These are phyloP conservation scores for Corchorus olitorius DNA, from an alignment of 345 rosid genomes.

Conservation along the genomic window DNA sequence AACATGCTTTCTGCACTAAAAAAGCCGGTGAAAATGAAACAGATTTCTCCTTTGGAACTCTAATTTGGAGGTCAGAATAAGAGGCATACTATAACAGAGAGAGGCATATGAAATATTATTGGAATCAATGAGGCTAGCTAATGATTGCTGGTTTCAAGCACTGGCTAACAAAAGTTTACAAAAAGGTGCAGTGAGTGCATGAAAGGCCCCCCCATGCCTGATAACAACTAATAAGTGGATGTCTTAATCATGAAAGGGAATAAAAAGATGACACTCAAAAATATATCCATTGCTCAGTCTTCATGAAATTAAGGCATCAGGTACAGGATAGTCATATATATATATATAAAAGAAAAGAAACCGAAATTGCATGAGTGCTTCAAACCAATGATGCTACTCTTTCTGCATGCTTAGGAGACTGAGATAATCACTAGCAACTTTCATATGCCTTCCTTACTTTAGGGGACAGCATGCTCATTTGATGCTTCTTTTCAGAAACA, in stretches of 20 bases:
- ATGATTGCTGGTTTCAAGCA: not conserved
- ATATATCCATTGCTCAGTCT: not conserved
- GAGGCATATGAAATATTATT: not conserved
- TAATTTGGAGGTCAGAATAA: not conserved
- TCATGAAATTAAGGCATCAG: slow-evolving; percentile 5
- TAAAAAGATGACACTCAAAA: not conserved
- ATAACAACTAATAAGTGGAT: slow-evolving; percentile 4
- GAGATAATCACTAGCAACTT: not conserved
- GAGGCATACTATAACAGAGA: not conserved
- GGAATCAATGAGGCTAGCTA: not conserved
- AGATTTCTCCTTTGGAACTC: not conserved
- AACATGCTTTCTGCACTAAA: not conserved
- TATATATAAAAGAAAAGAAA: not conserved
- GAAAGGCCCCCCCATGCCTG: not conserved
- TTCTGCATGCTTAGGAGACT: slow-evolving; percentile 14
- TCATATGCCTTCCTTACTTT: slow-evolving; percentile 10
- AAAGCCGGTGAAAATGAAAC: not conserved
- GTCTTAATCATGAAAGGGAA: slow-evolving; percentile 6
- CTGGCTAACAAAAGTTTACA: not conserved
- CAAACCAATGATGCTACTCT: slow-evolving; percentile 12
- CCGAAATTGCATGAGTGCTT: slow-evolving; percentile 12
- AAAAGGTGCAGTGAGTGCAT: not conserved
- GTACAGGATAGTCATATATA: not conserved
- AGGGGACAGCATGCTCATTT: slow-evolving; percentile 1
- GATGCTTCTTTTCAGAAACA: slow-evolving; percentile 7